Conservation (phyloP, 352 stramenopile genomes). For the Stephanocyclus meneghinianus region DNA sequence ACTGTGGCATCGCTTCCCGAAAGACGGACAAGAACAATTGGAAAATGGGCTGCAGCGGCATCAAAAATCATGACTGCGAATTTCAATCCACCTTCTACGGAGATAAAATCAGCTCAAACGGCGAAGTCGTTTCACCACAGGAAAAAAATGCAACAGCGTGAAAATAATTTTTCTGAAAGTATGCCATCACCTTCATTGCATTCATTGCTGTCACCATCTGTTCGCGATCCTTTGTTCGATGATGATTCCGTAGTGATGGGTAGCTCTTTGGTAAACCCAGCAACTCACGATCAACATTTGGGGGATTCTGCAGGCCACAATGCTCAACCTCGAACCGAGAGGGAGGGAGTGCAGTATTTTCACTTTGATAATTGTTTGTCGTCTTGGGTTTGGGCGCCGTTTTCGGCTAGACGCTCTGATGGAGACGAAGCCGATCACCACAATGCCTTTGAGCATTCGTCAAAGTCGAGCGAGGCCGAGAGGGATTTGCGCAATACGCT, state of each 20-base stretch:
- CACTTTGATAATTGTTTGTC: slow-evolving; percentile 34
- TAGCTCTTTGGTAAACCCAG: not conserved
- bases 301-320: not conserved
- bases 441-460: not conserved
- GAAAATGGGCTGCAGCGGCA: slow-evolving; percentile 10
- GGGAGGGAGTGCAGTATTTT: slow-evolving; percentile 18
- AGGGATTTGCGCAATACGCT: slow-evolving; percentile 24
- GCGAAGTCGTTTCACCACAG: slow-evolving; percentile 6
- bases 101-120: not conserved
- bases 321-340: not conserved
- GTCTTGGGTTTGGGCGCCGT: slow-evolving; percentile 37
- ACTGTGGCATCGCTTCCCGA: not conserved
- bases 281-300: too few species aligned
- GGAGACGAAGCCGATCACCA: not conserved
- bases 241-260: slow-evolving; percentile 22
- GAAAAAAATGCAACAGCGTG: not conserved
- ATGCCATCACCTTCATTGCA: slow-evolving; percentile 21
- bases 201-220: slow-evolving; percentile 24
- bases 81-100: slow-evolving; percentile 1
- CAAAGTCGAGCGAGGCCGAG: slow-evolving; percentile 6
- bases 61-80: not conserved
- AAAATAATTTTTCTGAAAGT: not conserved
- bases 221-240: slow-evolving; percentile 38
- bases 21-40: not conserved
- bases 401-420: not conserved